Evolutionary conservation across 2,329 filamentous ascomycete genomes (phyloP).

Genomic region (Epicoccum nigrum): DNA sequence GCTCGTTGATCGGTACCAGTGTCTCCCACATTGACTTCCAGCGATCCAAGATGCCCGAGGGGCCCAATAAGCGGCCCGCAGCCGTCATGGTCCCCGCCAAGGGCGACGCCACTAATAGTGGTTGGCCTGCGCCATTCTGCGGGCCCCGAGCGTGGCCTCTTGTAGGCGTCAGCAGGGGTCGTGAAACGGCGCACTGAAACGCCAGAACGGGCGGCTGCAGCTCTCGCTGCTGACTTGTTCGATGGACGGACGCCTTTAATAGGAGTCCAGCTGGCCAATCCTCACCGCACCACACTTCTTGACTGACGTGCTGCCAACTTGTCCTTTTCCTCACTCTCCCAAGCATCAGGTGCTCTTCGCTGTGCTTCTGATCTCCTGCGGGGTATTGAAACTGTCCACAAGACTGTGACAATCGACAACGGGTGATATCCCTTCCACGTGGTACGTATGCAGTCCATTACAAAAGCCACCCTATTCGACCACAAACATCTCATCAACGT

Average conservation of each 20-base stretch:
- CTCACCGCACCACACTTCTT: conserved; percentile 27
- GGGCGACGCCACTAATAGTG: conserved; percentile 14
- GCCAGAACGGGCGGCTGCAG: conserved; percentile 42
- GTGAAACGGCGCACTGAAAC: conserved; percentile 47
- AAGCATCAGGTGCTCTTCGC: conserved; percentile 13
- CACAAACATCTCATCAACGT: too few species aligned
- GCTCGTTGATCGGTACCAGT: background rate
- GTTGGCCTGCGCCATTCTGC: conserved; percentile 13
- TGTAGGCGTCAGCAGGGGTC: conserved; percentile 43
- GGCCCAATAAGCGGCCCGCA: conserved; percentile 19
- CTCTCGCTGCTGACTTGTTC: conserved; percentile 34
- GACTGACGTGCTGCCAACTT: conserved; percentile 20
- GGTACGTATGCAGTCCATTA: conserved; percentile 9
- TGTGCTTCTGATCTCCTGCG: conserved; percentile 15
- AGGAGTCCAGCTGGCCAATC: conserved; percentile 26
- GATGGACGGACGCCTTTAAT: conserved; percentile 26
- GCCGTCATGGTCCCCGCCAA: conserved; percentile 22
- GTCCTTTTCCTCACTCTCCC: conserved; percentile 9
- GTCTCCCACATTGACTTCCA: background rate
- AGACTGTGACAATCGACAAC: background rate
- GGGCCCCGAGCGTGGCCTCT: conserved; percentile 32
- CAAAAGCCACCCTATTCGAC: background rate
- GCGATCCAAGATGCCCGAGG: background rate
- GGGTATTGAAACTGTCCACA: conserved; percentile 6
- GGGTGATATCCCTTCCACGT: background rate